A percentile compares a stretch with the other conserved stretches of the same genome.
phyloP scores from a whole-genome alignment of 2,329 filamentous ascomycete species.

The Alternaria sp. region DNA sequence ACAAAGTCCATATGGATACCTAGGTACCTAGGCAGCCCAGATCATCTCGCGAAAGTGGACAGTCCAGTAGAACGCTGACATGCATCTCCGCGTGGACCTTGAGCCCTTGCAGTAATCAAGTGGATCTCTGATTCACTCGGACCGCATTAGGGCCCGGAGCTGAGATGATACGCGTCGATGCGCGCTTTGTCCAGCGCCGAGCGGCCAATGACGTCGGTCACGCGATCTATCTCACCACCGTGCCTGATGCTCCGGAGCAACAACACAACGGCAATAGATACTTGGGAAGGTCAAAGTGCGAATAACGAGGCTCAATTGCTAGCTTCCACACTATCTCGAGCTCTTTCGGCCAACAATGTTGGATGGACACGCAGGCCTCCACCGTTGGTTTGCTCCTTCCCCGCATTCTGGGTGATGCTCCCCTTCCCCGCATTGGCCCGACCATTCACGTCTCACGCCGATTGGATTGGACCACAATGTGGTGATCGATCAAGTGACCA shows the following conservation, averaged over 20 bases:
- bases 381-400: constrained; percentile 20
- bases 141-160: constrained; percentile 14
- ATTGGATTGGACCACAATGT: constrained; percentile 31
- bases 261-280: not conserved
- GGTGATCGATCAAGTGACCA: constrained; percentile 47
- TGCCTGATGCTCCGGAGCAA: constrained; percentile 10
- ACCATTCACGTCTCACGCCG: constrained; percentile 38
- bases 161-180: constrained; percentile 30
- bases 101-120: constrained; percentile 24
- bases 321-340: constrained; percentile 11
- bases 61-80: constrained; percentile 10
- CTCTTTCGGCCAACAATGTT: not conserved
- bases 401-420: constrained; percentile 27
- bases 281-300: constrained; percentile 3
- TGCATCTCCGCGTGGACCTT: constrained; percentile 8
- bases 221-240: constrained; percentile 38
- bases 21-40: not conserved
- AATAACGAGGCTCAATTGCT: constrained; percentile 30
- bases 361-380: constrained; percentile 11
- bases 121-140: constrained; percentile 21
- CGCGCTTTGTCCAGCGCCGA: constrained; percentile 21
- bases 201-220: constrained; percentile 42
- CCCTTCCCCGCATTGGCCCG: constrained; percentile 29
- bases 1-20: not conserved
- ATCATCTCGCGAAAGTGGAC: not conserved